Percentiles rank a stretch among this genome's conserved stretches.
phyloP scores from a whole-genome alignment of 2,329 filamentous ascomycete species.

The Penicillium sp. region DNA sequence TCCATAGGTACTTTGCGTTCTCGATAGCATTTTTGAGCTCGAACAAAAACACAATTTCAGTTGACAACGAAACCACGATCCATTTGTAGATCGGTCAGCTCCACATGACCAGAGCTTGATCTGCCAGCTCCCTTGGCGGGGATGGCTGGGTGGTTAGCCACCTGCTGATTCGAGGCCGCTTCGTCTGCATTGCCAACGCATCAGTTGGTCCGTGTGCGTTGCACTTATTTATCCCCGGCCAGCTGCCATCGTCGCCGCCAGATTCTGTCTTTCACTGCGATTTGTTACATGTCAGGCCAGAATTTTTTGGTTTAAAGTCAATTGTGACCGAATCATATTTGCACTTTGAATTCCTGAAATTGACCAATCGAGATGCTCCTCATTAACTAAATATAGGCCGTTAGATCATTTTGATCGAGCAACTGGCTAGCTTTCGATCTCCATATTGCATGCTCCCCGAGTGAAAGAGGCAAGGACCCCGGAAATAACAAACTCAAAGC shows the following conservation, averaged over 20 bases:
- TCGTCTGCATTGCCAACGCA: constrained; percentile 26
- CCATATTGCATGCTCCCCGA: constrained; percentile 13
- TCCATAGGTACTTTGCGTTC: neutral
- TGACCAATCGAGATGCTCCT: neutral
- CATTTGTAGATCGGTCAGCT: neutral
- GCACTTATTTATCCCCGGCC: constrained; percentile 22
- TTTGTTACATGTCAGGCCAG: neutral
- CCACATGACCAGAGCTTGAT: neutral
- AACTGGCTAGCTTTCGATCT: constrained; percentile 1
- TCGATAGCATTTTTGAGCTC: neutral
- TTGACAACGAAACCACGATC: neutral
- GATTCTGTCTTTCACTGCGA: neutral
- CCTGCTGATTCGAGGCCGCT: constrained; percentile 3
- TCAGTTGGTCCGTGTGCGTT: constrained; percentile 28
- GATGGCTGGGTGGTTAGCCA: constrained; percentile 10
- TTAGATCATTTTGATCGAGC: constrained; percentile 2
- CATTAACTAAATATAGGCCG: neutral
- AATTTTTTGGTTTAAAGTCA: neutral
- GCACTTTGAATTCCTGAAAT: neutral
- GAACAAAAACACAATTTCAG: neutral
- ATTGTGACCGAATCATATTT: neutral
- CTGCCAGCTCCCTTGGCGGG: constrained; percentile 9
- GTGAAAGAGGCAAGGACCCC: neutral
- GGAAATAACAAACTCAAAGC: neutral
- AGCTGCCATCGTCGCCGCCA: constrained; percentile 2